Base-by-base conservation (phyloP, 1,284 basidiomycete genomes). In the Pterulicium gracile region DNA sequence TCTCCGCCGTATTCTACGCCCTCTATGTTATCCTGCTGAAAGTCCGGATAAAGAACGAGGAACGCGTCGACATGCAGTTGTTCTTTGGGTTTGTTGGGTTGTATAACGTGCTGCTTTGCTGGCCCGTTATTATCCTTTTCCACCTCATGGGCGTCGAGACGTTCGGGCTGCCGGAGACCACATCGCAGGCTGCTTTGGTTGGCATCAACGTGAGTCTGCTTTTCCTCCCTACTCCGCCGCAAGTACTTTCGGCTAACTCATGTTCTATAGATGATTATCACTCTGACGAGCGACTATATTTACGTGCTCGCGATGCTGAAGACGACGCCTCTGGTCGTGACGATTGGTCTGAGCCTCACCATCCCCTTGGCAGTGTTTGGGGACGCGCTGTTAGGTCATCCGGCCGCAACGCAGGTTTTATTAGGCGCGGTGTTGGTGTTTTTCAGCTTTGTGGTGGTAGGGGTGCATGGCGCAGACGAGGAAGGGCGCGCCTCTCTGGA, bases 281-380 rank as follows among this genome's bases (percentile, higher is more conserved):
- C 90, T 1, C 65, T 88, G 22, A 81, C 77, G 3, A 88, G 84
- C 51, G 91, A 95, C 63, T 94, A 86, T 59, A 64, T 94, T 44
- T 94, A 93, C 61, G 82, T 93, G 23, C 60, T 87, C 4, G 90
- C 95, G 3, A 97, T 98, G 93, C 77, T 98, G 51, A 97, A 96
- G 70, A 97, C 94, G 2, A 95, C 93, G 2, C 95, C 90, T 1
- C 68, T 92, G 35, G 87, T 95, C 18, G 93, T 91, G 12, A 98
- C 95, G 0, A 73, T 98, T 49, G 95, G 96, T 14, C 73, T 98
- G 15, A 91, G 87, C 48, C 73, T 98, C n/a, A 98, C 96, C 0
- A 96, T 98, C 58, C 92, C 92, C 5, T 68, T 93, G 46, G 90
- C 91, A 1, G 81, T 94, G 34, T 47, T 85, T 15, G 90, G 89